Conservation (phyloP, 2,329 filamentous ascomycete genomes). For the Phoma sp. region DNA sequence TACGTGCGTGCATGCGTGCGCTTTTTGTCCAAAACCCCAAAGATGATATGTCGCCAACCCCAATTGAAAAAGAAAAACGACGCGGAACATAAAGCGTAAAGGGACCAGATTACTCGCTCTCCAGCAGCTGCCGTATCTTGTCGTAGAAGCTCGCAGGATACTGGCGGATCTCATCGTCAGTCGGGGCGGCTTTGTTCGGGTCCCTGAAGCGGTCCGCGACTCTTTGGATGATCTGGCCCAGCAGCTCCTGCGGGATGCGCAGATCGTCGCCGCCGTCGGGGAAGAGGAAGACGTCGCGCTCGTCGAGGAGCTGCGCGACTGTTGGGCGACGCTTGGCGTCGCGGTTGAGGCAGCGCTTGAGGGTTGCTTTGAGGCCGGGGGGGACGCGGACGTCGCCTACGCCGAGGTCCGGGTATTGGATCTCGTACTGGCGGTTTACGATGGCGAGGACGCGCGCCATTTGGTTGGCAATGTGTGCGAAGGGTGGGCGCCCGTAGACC, state of each 20-base stretch:
- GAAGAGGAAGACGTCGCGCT: constrained; percentile 64
- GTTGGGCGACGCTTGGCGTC: constrained; percentile 64
- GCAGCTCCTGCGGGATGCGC: constrained; percentile 59
- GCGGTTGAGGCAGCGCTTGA: constrained; percentile 65
- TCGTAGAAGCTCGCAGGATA: constrained; percentile 57
- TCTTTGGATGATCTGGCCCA: constrained; percentile 64
- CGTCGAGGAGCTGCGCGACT: constrained; percentile 61
- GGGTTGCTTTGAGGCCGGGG: constrained; percentile 60
- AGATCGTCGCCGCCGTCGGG: constrained; percentile 62
- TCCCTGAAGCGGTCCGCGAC: constrained; percentile 66
- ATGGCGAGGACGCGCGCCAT: constrained; percentile 88
- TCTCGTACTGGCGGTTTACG: constrained; percentile 75
- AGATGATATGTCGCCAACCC: too few species aligned
- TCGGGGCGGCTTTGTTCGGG: constrained; percentile 58
- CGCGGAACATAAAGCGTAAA: background rate
- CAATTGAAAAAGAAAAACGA: background rate
- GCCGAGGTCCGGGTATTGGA: constrained; percentile 74
- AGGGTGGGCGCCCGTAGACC: constrained; percentile 95
- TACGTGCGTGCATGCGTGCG: too few species aligned
- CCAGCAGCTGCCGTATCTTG: constrained; percentile 53
- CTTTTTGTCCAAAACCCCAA: too few species aligned
- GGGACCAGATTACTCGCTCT: constrained; percentile 23
- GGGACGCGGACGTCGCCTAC: constrained; percentile 68
- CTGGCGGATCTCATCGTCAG: constrained; percentile 59
- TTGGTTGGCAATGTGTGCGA: constrained; percentile 87